Base-by-base conservation (phyloP, 1,284 basidiomycete genomes). In the Sporisorium iseilematis-ciliati region DNA sequence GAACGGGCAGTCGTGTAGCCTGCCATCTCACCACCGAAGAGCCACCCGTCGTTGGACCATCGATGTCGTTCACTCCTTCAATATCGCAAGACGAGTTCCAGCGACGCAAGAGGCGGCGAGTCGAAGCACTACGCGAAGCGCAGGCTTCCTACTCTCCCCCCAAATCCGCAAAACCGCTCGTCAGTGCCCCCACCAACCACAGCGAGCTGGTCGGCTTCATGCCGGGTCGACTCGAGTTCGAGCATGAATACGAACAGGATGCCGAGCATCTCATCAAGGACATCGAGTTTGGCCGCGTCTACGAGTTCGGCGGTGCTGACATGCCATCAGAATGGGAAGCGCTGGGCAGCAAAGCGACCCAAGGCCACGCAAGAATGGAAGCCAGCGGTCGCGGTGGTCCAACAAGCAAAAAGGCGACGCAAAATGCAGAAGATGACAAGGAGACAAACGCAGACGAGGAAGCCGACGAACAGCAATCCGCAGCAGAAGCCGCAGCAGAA, bases 211-310 rank as follows among this genome's bases (percentile, higher is more conserved):
- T 91, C 12, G 93, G 92, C 0, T 98, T 92, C 87, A 92, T 99
- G 86, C 96, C 96, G 7, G 96, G 96, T 20, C 91, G 97, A 48
- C 89, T 99, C 53, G 96, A 99, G 85, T 99, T 99, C 84, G 97
- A 99, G 85, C 93, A 94, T 78, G 97, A 99, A 86, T 87, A 94
- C 20, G 96, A 98, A 84, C 86, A 87, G 63, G 95, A 98, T 40
- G 96, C 96, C 0, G 96, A 99, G 84, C 91, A 95, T 82, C 87
- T 94, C 2, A 92, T 98, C 76, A 99, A 98, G 86, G 95, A 99
- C 83, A 89, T 99, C 77, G 95, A 98, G 84, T 98, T 98, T 81
- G 96, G 94, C 2, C 87, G 93, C 11, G 93, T 94, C 65, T 88
- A 90, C 41, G 89, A 91, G 50, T 97, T 90, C 84, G 95, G 93